A percentile compares a stretch with the other conserved stretches of the same genome.
Evolutionary conservation across 169 alveolate species (phyloP).

Genomic region (Eimeria sp.): DNA sequence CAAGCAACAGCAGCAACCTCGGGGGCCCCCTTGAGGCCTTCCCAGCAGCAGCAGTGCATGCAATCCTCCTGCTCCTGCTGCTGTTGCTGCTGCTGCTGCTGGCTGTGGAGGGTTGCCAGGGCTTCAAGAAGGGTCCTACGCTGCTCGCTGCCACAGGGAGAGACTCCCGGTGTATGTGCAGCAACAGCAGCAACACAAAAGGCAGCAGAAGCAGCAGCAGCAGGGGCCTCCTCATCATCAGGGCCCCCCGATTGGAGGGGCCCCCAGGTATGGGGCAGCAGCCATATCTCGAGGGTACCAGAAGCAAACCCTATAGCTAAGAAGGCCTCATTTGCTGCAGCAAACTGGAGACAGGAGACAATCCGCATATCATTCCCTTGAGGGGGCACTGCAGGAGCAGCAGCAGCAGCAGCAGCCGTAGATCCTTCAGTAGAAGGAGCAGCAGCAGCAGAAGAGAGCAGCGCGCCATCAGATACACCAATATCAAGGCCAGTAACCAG

Average conservation of each 20-base stretch:
- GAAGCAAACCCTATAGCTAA: constrained; percentile 60
- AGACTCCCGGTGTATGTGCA: not conserved
- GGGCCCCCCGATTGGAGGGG: too few relatives aligned
- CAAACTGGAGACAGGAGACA: constrained; percentile 65
- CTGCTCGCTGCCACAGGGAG: constrained; percentile 44
- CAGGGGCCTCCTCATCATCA: too few relatives aligned
- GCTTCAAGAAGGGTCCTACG: constrained; percentile 32
- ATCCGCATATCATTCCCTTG: not conserved
- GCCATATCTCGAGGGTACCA: constrained; percentile 60
- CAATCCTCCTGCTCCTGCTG: not conserved
- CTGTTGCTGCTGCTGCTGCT: constrained; percentile 49
- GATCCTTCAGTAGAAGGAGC: not conserved
- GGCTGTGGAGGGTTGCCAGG: not conserved
- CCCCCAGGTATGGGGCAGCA: constrained; percentile 18
- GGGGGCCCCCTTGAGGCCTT: constrained; percentile 15
- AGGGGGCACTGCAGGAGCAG: constrained; percentile 6
- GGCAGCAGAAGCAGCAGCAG: too few relatives aligned
- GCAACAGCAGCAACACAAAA: not conserved
- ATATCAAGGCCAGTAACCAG: not conserved
- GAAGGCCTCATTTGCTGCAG: constrained; percentile 30
- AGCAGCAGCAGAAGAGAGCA: not conserved
- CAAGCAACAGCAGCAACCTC: constrained; percentile 53
- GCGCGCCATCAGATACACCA: too few relatives aligned
- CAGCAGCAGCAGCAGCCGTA: not conserved
- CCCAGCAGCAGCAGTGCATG: constrained; percentile 42